These are phyloP conservation scores for Maudiozyma barnettii DNA, from an alignment of 805 yeast species.

Conservation along the genomic window DNA sequence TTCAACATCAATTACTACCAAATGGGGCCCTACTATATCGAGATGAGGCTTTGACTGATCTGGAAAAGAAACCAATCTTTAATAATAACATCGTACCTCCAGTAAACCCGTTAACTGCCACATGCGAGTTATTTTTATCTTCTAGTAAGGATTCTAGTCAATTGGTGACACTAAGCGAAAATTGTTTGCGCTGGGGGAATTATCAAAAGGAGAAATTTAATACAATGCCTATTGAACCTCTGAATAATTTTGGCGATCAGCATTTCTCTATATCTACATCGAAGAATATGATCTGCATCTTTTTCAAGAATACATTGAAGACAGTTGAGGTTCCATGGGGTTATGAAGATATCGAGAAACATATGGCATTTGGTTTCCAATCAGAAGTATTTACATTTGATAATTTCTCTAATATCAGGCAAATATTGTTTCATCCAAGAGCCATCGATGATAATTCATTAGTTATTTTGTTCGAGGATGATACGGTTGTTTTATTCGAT, in stretches of 20 bases:
- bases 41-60: not conserved
- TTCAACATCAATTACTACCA: no score
- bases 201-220: not conserved
- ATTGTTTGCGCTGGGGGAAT: conserved; percentile 5
- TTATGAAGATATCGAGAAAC: conserved; percentile 4
- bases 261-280: conserved; percentile 7
- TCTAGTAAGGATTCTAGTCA: not conserved
- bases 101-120: not conserved
- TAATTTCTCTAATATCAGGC: conserved; percentile 25
- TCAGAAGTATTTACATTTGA: not conserved
- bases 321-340: conserved; percentile 25
- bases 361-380: conserved; percentile 1
- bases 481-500: conserved; percentile 19
- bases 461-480: conserved; percentile 19
- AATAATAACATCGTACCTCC: not conserved
- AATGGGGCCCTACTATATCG: not conserved
- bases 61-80: conserved; percentile 1
- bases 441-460: conserved; percentile 15
- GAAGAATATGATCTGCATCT: conserved; percentile 18
- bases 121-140: not conserved
- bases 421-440: conserved; percentile 37
- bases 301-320: conserved; percentile 10
- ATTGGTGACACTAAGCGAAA: not conserved
- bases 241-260: not conserved
- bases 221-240: conserved; percentile 7